Evolutionary conservation across 2,329 filamentous ascomycete species (phyloP), one percentile per base, ranked within the genome.

Genomic region (Rutstroemia sydowiana): DNA sequence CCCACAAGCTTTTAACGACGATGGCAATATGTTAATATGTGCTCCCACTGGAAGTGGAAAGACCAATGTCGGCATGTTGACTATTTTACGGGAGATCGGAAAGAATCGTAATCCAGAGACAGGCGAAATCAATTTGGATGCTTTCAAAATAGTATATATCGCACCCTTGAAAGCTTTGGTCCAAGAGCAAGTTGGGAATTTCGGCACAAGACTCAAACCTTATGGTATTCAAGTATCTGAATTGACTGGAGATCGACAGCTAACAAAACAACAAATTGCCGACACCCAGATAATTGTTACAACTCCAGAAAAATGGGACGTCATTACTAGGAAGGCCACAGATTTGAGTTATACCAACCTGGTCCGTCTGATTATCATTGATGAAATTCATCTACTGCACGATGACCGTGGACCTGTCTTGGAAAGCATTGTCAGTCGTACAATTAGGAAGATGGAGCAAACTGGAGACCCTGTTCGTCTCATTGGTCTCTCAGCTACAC

Each of bases 91-190:
- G 57, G 95, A 98, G 68, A 90, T 98, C 65, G 93, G 93, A 55
- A 98, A 97, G 74, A 85, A 98, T 66, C 82, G 92, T 53, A 85
- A 98, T 63, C 81, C 87, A 0, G 75, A 85, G 57, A 95, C 89
- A 1, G 93, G 93, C n/a, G 87, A 95, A 55, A 93, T 98, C 58
- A 89, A 95, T 68, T 75, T 98, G 8, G 93, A 98, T 64, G 84
- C 91, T 40, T 98, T 98, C 76, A 98, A 98, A 73, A 96, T 98
- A 62, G 86, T 98, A 39, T 98, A 95, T 67, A 96, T 98, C 64
- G 93, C 93, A 28, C 93, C 93, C 0, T 70, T 98, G 53, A 98
- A 98, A 68, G 93, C 93, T 43, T 72, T 98, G 58, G 93, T 98
- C 3, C 91, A 96, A 68, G 93, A 98, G 68, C 93, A 98, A 71